Evolutionary conservation across 1,139 yeast genomes (phyloP).

Genomic region (Hyphopichia khmerensis): DNA sequence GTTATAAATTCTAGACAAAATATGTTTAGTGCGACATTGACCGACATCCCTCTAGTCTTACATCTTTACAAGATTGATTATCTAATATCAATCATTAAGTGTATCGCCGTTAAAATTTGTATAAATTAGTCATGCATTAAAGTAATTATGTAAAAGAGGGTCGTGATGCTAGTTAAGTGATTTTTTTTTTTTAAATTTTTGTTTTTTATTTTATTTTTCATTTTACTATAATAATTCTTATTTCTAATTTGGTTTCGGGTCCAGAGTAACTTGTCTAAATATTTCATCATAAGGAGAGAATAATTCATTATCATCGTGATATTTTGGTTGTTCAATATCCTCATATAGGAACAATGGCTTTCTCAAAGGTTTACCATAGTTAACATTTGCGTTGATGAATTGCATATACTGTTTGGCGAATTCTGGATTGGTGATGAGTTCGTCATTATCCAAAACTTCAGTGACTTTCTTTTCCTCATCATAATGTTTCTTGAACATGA

Average conservation of each 20-base stretch:
- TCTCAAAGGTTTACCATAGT: constrained; percentile 22
- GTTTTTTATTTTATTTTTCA: background rate
- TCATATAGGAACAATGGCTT: constrained; percentile 31
- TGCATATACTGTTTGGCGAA: background rate
- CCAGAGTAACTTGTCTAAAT: background rate
- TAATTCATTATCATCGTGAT: constrained; percentile 2
- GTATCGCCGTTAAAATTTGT: too few species aligned
- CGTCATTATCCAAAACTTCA: constrained; percentile 4
- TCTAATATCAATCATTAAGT: too few species aligned
- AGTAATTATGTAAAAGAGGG: background rate
- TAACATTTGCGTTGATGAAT: constrained; percentile 1
- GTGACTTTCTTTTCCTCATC: background rate
- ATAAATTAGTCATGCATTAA: background rate
- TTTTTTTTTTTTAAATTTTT: background rate
- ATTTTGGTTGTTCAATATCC: constrained; percentile 15
- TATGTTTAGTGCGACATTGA: background rate
- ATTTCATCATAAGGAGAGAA: constrained; percentile 2
- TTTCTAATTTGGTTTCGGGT: background rate
- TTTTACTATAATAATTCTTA: background rate
- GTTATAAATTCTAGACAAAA: background rate
- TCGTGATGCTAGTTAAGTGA: background rate
- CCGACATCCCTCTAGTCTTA: too few species aligned
- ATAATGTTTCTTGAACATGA: constrained; percentile 9
- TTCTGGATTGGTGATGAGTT: constrained; percentile 2
- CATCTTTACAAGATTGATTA: too few species aligned